Base-by-base conservation (phyloP, 2,329 filamentous ascomycete species). In the Botrytis elliptica region DNA sequence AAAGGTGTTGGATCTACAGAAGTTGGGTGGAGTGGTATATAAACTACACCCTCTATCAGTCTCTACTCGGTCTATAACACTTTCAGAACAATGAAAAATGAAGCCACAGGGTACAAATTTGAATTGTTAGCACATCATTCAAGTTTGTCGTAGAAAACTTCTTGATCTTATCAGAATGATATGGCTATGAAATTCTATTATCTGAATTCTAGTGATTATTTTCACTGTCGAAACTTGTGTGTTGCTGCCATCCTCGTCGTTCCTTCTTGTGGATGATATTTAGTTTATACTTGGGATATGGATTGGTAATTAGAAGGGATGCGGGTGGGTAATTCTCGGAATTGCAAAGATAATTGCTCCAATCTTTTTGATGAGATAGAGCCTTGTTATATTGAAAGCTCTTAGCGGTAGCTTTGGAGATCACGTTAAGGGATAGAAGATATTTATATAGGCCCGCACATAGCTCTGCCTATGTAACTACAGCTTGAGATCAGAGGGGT, bases 281-380 rank as follows among this genome's bases (percentile, higher is more conserved):
- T 16, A 1, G n/a, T 16, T 3, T 16, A 7, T n/a, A 16, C 12
- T n/a, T n/a, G 1, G 0, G 1, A n/a, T 14, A n/a, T n/a, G 49
- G 0, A 55, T 16, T n/a, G 1, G 25, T 16, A 3, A n/a, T 7
- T 2, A 16, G 0, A 7, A 16, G 1, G 2, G 5, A 55, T 16
- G 4, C 12, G 1, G 25, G 4, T 49, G 18, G 1, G 44, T 42
- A 1, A 7, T 8, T 20, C 6, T 0, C 7, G 18, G 18, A 46
- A 46, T 7, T 44, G 5, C 8, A 20, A 10, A 22, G 44, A 25
- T 25, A 49, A 42, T 33, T 3, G 33, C 33, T 33, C 33, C 33
- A 33, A 33, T 33, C 33, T 33, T 33, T 33, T 33, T 33, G 33
- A 33, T 33, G 33, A 33, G 33, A 33, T 33, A 33, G 33, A 33